Evolutionary conservation across 1,284 basidiomycete species (phyloP).

Genomic region (Sporisorium scitamineum): DNA sequence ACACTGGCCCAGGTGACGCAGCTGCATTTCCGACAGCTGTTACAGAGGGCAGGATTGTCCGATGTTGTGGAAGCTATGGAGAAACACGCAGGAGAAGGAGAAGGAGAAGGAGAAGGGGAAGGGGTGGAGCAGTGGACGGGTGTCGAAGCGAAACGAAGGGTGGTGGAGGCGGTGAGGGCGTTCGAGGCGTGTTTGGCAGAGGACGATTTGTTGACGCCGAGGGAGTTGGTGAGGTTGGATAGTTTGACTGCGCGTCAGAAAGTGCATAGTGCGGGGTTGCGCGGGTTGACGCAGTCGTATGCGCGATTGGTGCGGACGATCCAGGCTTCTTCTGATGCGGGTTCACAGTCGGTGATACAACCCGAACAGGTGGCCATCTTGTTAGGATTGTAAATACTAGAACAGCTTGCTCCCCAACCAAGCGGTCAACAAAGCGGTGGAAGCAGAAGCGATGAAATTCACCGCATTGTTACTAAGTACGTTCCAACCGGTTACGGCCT

Average conservation of each 20-base stretch:
- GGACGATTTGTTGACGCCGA: slow-evolving; percentile 45
- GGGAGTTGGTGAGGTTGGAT: slow-evolving; percentile 23
- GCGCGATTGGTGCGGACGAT: slow-evolving; percentile 19
- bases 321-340: neutral
- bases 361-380: slow-evolving; percentile 46
- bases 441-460: slow-evolving; percentile 53
- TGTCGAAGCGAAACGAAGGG: slow-evolving; percentile 9
- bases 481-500: slow-evolving; percentile 78
- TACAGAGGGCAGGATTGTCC: slow-evolving; percentile 22
- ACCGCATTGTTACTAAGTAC: slow-evolving; percentile 80
- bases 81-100: too few relatives aligned
- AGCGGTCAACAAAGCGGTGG: slow-evolving; percentile 36
- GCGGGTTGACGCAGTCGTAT: slow-evolving; percentile 36
- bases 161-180: slow-evolving; percentile 11
- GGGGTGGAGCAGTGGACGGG: neutral
- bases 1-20: slow-evolving; percentile 5
- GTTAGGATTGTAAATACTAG: slow-evolving; percentile 36
- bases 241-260: slow-evolving; percentile 23
- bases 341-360: too few relatives aligned
- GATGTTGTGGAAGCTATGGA: slow-evolving; percentile 9
- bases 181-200: slow-evolving; percentile 46
- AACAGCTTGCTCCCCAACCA: slow-evolving; percentile 26
- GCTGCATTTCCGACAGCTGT: slow-evolving; percentile 20
- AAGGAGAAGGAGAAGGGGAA: too few relatives aligned
- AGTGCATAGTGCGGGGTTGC: slow-evolving; percentile 39